Percentiles rank a stretch among this genome's conserved stretches.
Conservation (phyloP, 129 eudicot species). For the Centrapalus pauciflorus region DNA sequence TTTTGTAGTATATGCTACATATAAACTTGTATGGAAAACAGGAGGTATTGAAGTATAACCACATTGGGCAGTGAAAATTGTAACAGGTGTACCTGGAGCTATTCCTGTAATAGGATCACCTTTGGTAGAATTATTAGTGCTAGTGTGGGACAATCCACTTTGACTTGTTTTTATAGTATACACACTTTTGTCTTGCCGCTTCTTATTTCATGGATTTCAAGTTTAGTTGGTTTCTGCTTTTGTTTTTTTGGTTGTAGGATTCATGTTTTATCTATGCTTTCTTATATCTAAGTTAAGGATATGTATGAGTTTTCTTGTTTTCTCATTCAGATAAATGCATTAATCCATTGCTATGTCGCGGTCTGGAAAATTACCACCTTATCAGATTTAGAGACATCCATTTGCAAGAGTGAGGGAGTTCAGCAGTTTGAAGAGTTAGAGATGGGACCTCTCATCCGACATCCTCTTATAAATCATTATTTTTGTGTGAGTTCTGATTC, state of each 20-base stretch:
- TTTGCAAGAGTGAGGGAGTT: conserved; percentile 74
- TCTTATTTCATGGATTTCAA: not conserved
- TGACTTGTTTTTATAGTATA: not conserved
- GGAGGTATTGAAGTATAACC: not conserved
- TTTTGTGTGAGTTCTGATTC: conserved; percentile 53
- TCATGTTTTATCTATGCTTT: too few relatives aligned
- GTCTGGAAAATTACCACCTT: conserved; percentile 66
- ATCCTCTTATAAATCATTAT: conserved; percentile 68
- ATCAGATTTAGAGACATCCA: conserved; percentile 63
- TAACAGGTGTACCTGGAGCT: conserved; percentile 13
- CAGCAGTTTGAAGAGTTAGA: conserved; percentile 67
- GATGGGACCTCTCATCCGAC: conserved; percentile 71
- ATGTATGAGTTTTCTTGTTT: not conserved
- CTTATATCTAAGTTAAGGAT: not conserved
- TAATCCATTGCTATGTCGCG: conserved; percentile 76
- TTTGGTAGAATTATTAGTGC: not conserved
- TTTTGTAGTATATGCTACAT: too few relatives aligned
- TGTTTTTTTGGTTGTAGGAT: not conserved
- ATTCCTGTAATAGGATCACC: conserved; percentile 8
- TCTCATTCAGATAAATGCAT: conserved; percentile 51
- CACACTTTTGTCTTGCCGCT: too few relatives aligned
- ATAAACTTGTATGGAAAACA: not conserved
- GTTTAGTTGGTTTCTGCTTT: not conserved
- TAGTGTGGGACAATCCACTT: not conserved
- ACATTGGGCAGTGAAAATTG: not conserved